Evolutionary conservation across 257 asterid species (phyloP).

Genomic region (Lycium barbarum): DNA sequence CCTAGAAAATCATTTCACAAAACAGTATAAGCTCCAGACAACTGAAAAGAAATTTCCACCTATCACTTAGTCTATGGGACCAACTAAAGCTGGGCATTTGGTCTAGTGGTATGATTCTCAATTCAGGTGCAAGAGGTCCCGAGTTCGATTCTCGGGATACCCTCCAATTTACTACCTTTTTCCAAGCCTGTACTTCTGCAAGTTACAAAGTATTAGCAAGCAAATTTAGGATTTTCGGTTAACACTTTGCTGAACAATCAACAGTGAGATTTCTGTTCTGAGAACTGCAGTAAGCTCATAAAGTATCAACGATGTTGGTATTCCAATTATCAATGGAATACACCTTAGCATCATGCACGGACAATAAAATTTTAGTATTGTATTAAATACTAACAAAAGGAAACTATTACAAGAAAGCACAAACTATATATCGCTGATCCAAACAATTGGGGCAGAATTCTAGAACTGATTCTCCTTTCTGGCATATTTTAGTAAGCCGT

Average conservation of each 20-base stretch:
- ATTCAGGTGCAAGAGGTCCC: conserved; percentile 82
- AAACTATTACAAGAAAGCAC: background rate
- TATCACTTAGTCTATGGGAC: background rate
- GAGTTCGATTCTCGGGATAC: conserved; percentile 61
- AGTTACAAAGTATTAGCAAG: background rate
- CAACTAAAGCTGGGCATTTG: conserved; percentile 60
- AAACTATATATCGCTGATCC: background rate
- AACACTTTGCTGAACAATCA: background rate
- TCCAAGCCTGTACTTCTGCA: background rate
- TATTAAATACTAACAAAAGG: background rate
- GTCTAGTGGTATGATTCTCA: conserved; percentile 89
- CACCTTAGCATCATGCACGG: background rate
- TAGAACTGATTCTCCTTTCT: background rate
- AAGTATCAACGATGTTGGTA: background rate
- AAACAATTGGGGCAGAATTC: background rate
- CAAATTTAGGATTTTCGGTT: background rate
- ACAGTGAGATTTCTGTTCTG: conserved; percentile 1
- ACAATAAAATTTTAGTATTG: background rate
- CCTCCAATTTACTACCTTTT: conserved; percentile 40
- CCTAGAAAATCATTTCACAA: background rate
- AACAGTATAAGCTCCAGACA: conserved; percentile 15
- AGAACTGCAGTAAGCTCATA: background rate
- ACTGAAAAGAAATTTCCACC: background rate
- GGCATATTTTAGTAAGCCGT: background rate
- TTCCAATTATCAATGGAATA: background rate